Base-by-base conservation (phyloP, 352 stramenopile species). In the Phytopythium ostracodes region DNA sequence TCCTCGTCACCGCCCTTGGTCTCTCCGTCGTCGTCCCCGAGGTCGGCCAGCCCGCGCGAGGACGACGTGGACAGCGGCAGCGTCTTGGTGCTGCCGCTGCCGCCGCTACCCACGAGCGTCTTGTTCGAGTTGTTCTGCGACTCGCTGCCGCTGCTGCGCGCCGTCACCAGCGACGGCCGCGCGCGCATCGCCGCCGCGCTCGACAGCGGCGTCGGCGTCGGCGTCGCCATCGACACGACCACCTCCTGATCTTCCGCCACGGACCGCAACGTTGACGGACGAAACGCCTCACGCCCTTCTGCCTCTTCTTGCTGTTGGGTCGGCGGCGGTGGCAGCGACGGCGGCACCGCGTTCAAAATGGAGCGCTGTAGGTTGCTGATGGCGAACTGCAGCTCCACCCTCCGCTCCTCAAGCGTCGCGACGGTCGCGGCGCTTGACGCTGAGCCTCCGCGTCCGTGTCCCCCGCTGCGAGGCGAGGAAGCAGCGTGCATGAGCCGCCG, bases 321-420 rank as follows among this genome's bases (percentile, higher is more conserved):
- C 50, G 50, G 50, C 40, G 33, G 18, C 18, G 22, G n/a, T 33
- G 51, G n/a, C 3, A 72, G 68, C 18, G 72, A 56, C 29, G 66
- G 70, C 52, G 67, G 62, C 20, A 69, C 59, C 20, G 83, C 89
- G 65, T 92, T 92, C 31, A 92, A 62, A 31, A 92, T 92, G 46
- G 88, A 81, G 27, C 79, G 69, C 49, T 91, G 88, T 57, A 92
- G 89, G 63, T 92, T 92, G 62, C 87, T 82, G 55, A 92, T 88
- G 27, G 84, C 81, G 27, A 89, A 92, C 44, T 84, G 73, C 44
- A 92, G 77, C 67, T 92, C 84, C 64, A 79, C 77, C 54, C 90
- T 79, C 1, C 81, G 77, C 59, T 82, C 79, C 8, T 87, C 66
- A 0, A 89, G 69, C 10, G 72, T 68, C 15, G 74, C 70, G 0